Evolutionary conservation across 495 filamentous ascomycete genomes (phyloP).

Genomic region (Rostrohypoxylon terebratum): DNA sequence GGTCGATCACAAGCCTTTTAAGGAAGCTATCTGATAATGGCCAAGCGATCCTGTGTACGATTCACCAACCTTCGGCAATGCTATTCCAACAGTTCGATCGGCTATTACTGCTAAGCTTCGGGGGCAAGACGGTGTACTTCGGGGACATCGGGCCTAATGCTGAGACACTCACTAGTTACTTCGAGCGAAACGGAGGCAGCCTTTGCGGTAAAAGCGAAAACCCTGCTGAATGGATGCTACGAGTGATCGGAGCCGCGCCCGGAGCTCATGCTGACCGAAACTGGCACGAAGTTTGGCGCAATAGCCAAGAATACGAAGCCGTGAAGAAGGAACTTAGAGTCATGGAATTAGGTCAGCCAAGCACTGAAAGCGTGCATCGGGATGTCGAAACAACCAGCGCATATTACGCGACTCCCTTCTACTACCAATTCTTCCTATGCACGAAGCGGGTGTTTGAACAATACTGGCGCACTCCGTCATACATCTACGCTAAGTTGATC

Average conservation of each 20-base stretch:
- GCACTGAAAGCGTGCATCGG: conserved; percentile 44
- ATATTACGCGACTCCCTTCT: conserved; percentile 66
- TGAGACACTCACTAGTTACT: conserved; percentile 56
- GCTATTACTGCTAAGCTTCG: conserved; percentile 63
- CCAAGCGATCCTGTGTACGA: conserved; percentile 89
- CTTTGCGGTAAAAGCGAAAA: conserved; percentile 63
- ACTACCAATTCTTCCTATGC: conserved; percentile 64
- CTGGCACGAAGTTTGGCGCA: conserved; percentile 83
- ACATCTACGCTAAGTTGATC: conserved; percentile 79
- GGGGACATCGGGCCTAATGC: conserved; percentile 57
- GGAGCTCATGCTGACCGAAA: conserved; percentile 77
- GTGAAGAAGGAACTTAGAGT: conserved; percentile 76
- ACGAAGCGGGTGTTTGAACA: conserved; percentile 79
- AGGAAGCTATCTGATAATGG: conserved; percentile 83
- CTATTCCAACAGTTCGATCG: conserved; percentile 65
- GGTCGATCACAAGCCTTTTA: conserved; percentile 81
- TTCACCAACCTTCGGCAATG: conserved; percentile 91
- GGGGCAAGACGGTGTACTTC: conserved; percentile 68
- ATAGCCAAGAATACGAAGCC: conserved; percentile 72
- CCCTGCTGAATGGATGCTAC: conserved; percentile 84
- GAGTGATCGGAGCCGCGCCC: conserved; percentile 89
- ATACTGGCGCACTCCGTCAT: conserved; percentile 87
- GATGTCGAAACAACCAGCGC: conserved; percentile 50
- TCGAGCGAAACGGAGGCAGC: conserved; percentile 62
- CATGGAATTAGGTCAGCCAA: conserved; percentile 59